These are phyloP conservation scores for Neonectria punicea DNA, from an alignment of 2,329 filamentous ascomycete species.

Conservation along the genomic window DNA sequence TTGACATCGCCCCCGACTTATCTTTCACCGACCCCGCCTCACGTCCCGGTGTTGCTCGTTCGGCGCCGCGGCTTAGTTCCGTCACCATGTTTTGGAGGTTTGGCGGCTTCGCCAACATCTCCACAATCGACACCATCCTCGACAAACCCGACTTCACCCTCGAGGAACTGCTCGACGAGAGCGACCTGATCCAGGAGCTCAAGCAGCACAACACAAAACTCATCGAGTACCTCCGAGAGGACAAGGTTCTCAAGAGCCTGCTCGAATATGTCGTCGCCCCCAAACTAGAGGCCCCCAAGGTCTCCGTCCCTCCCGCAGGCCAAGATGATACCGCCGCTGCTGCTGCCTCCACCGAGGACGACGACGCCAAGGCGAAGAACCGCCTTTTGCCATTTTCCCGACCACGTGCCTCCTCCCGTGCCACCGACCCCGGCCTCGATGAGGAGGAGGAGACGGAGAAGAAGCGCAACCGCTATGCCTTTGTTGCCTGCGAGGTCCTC, in stretches of 20 bases:
- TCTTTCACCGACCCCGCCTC: conserved; percentile 30
- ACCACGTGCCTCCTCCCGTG: conserved; percentile 63
- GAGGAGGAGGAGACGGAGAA: conserved; percentile 85
- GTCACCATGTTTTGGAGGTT: conserved; percentile 99
- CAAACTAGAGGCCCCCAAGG: conserved; percentile 60
- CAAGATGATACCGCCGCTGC: conserved; percentile 61
- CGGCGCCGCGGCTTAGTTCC: conserved; percentile 48
- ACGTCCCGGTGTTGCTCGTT: conserved; percentile 46
- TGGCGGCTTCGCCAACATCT: conserved; percentile 97
- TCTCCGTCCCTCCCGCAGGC: conserved; percentile 58
- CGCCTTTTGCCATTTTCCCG: conserved; percentile 61
- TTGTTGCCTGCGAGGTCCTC: conserved; percentile 90
- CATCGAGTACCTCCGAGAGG: conserved; percentile 93
- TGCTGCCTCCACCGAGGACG: conserved; percentile 61
- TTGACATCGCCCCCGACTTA: conserved; percentile 29
- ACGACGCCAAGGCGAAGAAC: conserved; percentile 59
- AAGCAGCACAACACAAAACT: conserved; percentile 99
- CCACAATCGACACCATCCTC: conserved; percentile 94
- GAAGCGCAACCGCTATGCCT: conserved; percentile 92
- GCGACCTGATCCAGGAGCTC: conserved; percentile 94
- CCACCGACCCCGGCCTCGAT: conserved; percentile 58
- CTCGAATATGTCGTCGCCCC: conserved; percentile 93
- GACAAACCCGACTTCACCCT: conserved; percentile 96
- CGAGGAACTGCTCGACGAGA: conserved; percentile 95
- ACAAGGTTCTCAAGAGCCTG: conserved; percentile 83